Percentiles rank a stretch among this genome's conserved stretches.
These are phyloP conservation scores for Pyronema domesticum DNA, from an alignment of 495 filamentous ascomycete genomes.

Conservation along the genomic window DNA sequence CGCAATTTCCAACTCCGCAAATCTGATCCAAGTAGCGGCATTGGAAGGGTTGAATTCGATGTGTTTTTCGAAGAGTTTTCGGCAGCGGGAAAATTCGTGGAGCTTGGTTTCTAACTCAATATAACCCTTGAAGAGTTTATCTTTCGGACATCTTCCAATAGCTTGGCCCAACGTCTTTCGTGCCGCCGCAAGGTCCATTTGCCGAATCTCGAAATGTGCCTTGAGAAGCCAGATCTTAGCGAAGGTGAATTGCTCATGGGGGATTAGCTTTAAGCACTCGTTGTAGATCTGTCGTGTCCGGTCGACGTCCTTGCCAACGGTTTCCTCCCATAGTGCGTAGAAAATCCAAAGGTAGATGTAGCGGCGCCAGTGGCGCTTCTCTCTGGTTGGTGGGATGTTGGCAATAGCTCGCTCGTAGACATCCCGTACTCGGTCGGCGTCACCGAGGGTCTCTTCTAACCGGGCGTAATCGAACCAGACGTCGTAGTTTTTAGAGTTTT, in stretches of 20 bases:
- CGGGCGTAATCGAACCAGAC: slow-evolving; percentile 90
- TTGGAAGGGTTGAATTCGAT: slow-evolving; percentile 80
- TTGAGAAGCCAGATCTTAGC: slow-evolving; percentile 90
- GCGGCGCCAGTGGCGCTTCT: slow-evolving; percentile 91
- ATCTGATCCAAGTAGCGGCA: slow-evolving; percentile 85
- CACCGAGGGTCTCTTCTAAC: slow-evolving; percentile 67
- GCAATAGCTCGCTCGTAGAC: slow-evolving; percentile 93
- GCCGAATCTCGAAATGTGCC: slow-evolving; percentile 83
- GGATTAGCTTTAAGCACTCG: slow-evolving; percentile 70
- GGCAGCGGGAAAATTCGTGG: slow-evolving; percentile 79
- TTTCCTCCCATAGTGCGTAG: slow-evolving; percentile 89
- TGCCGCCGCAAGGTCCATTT: slow-evolving; percentile 58
- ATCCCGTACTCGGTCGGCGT: slow-evolving; percentile 67
- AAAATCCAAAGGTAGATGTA: slow-evolving; percentile 98
- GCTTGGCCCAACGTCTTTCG: slow-evolving; percentile 77
- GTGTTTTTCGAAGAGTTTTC: slow-evolving; percentile 83
- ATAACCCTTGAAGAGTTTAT: slow-evolving; percentile 85
- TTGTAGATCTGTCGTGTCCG: slow-evolving; percentile 81
- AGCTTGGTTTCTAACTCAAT: slow-evolving; percentile 79
- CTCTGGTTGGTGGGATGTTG: slow-evolving; percentile 84
- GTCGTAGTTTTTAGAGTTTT: slow-evolving; percentile 89
- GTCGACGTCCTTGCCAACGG: slow-evolving; percentile 57
- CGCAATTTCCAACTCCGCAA: slow-evolving; percentile 75
- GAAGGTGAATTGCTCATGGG: slow-evolving; percentile 94
- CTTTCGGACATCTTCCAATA: slow-evolving; percentile 88